Base-by-base conservation (phyloP, 768 basidiomycete species). In the Suillus alpinus region DNA sequence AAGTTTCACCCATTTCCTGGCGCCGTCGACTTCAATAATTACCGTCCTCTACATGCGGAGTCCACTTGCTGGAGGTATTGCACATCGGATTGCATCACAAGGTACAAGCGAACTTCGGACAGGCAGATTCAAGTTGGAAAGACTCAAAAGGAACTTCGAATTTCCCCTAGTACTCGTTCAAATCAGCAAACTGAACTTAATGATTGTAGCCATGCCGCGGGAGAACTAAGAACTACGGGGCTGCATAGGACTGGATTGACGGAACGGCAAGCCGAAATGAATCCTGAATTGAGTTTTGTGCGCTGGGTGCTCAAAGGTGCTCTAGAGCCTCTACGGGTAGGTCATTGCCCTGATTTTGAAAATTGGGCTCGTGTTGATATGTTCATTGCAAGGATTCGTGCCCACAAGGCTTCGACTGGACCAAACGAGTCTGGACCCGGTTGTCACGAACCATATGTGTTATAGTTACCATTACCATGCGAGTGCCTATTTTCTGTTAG, bases 371-470 rank as follows among this genome's bases (percentile, higher is more conserved):
- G 58, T 57, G 1, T 36, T 46, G 36, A 34, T n/a, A 6, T 10
- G 60, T 41, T 58, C 1, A 50, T 59, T 82, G 83, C 16, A 67
- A 86, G 60, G 91, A 92, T 66, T 81, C 83, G 0, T 92, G 91
- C 61, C 88, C 89, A 0, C 89, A 92, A 77, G 78, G 81, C 1
- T 92, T 91, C 66, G 89, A 94, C 66, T 93, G 91, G 69, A n/a
- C n/a, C n/a, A n/a, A n/a, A n/a, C n/a, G n/a, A n/a, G n/a, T n/a
- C n/a, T n/a, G n/a, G n/a, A n/a, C n/a, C n/a, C n/a, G n/a, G n/a
- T n/a, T n/a, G n/a, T n/a, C n/a, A n/a, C n/a, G n/a, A n/a, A n/a
- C n/a, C n/a, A n/a, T n/a, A n/a, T n/a, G n/a, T n/a, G n/a, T n/a
- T n/a, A n/a, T n/a, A n/a, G n/a, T n/a, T n/a, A n/a, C n/a, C n/a